Evolutionary conservation across 306 rosid species (phyloP).

Genomic region (Cicer bijugum): DNA sequence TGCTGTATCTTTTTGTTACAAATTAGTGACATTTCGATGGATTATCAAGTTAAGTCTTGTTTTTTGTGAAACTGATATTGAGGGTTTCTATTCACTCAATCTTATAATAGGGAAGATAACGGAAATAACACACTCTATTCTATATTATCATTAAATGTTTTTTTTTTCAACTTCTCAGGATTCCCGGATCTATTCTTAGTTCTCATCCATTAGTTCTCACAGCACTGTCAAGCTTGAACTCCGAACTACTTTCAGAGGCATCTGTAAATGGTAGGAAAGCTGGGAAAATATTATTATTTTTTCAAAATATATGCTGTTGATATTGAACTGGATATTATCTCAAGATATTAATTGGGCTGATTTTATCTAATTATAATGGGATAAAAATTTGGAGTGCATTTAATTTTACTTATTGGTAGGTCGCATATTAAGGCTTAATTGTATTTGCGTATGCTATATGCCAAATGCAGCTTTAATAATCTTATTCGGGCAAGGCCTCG

Average conservation of each 20-base stretch:
- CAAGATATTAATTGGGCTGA: constrained; percentile 4
- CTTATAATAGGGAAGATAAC: neutral
- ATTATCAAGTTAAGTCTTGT: constrained; percentile 5
- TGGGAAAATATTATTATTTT: constrained; percentile 14
- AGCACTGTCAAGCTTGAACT: constrained; percentile 88
- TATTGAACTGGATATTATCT: constrained; percentile 20
- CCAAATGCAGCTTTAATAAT: constrained; percentile 23
- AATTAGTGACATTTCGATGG: constrained; percentile 30
- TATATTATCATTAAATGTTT: neutral
- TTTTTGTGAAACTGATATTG: neutral
- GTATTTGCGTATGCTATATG: neutral
- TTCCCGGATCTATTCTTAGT: constrained; percentile 88
- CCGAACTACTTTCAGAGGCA: constrained; percentile 92
- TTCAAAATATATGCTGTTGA: constrained; percentile 12
- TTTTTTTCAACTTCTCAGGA: constrained; percentile 60
- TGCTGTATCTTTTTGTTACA: constrained; percentile 25
- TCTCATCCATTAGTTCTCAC: constrained; percentile 92
- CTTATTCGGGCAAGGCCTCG: neutral
- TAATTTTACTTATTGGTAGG: neutral
- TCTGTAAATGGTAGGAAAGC: constrained; percentile 83
- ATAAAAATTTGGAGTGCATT: constrained; percentile 13
- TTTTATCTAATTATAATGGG: neutral
- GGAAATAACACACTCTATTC: constrained; percentile 10
- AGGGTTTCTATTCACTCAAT: constrained; percentile 10
- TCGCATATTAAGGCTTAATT: constrained; percentile 16